Conservation (phyloP, 208 protist genomes). For the Acanthamoeba culbertsoni region DNA sequence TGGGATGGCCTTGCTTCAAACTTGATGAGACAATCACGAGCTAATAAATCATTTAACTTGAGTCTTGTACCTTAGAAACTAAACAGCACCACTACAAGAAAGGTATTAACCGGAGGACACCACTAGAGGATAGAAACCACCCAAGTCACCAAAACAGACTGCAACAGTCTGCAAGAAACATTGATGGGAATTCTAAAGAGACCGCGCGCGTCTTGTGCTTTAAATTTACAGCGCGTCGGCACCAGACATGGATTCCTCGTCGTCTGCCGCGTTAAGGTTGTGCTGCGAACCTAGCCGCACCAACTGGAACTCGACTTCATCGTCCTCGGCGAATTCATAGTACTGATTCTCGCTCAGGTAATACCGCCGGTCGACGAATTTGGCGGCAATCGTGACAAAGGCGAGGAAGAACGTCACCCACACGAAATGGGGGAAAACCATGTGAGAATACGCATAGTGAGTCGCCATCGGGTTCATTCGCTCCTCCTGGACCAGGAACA, state of each 20-base stretch:
- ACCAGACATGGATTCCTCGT: not conserved
- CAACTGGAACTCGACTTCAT: not conserved
- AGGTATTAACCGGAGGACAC: too few relatives aligned
- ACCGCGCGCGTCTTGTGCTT: too few relatives aligned
- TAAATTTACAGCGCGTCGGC: too few relatives aligned
- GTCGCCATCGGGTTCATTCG: slow-evolving; percentile 1
- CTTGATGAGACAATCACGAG: too few relatives aligned
- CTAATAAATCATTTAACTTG: too few relatives aligned
- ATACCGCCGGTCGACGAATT: slow-evolving; percentile 17
- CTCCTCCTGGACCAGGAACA: not conserved
- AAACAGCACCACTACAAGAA: too few relatives aligned
- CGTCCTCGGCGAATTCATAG: not conserved
- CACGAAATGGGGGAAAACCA: slow-evolving; percentile 13
- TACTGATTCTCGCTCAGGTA: not conserved
- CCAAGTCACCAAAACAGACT: too few relatives aligned
- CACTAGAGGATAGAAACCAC: too few relatives aligned
- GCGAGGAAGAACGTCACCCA: slow-evolving; percentile 18
- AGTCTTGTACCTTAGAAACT: too few relatives aligned
- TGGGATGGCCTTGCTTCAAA: too few relatives aligned
- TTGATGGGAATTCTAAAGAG: not conserved
- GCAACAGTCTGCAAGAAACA: too few relatives aligned
- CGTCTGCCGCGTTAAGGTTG: not conserved
- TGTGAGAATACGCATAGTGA: slow-evolving; percentile 41
- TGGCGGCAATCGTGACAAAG: not conserved
- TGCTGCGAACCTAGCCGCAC: not conserved